phyloP scores from a whole-genome alignment of 495 filamentous ascomycete species.

The Collariella sp. region DNA sequence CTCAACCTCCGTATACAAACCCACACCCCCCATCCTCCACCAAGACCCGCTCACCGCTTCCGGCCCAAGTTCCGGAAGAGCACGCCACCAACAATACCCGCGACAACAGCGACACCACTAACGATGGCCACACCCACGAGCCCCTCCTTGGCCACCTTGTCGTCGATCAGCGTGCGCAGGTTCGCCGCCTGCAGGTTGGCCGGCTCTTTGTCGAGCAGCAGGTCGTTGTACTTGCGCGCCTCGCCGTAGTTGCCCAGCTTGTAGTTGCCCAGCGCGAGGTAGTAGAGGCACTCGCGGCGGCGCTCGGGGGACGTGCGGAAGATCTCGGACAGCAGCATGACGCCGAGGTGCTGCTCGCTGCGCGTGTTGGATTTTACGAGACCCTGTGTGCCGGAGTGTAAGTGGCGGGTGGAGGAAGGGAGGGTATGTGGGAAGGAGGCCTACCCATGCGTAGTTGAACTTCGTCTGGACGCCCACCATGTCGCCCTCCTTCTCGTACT shows the following conservation, averaged over 20 bases:
- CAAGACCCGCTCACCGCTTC: slow-evolving; percentile 20
- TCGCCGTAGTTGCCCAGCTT: slow-evolving; percentile 96
- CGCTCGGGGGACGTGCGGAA: slow-evolving; percentile 87
- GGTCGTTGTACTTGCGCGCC: slow-evolving; percentile 86
- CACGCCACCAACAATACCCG: slow-evolving; percentile 83
- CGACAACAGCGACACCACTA: slow-evolving; percentile 84
- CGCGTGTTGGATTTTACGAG: slow-evolving; percentile 85
- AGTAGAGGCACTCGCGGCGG: slow-evolving; percentile 94
- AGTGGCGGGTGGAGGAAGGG: no score
- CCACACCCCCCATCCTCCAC: not conserved
- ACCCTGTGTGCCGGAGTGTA: slow-evolving; percentile 54
- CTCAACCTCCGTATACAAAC: not conserved
- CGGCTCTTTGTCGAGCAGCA: slow-evolving; percentile 80
- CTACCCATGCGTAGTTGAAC: slow-evolving; percentile 98
- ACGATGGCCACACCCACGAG: slow-evolving; percentile 94
- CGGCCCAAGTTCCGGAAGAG: slow-evolving; percentile 53
- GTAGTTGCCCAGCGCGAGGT: slow-evolving; percentile 92
- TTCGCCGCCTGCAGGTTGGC: slow-evolving; percentile 82
- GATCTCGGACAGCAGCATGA: slow-evolving; percentile 90
- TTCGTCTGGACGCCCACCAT: slow-evolving; percentile 97
- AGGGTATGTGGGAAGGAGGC: slow-evolving; percentile 9
- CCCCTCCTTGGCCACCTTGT: slow-evolving; percentile 91
- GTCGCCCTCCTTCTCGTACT: slow-evolving; percentile 94
- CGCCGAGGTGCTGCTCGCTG: slow-evolving; percentile 86
- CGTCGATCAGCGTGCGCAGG: slow-evolving; percentile 78